Evolutionary conservation across 2,329 filamentous ascomycete genomes (phyloP).

Genomic region (Talaromyces islandicus): DNA sequence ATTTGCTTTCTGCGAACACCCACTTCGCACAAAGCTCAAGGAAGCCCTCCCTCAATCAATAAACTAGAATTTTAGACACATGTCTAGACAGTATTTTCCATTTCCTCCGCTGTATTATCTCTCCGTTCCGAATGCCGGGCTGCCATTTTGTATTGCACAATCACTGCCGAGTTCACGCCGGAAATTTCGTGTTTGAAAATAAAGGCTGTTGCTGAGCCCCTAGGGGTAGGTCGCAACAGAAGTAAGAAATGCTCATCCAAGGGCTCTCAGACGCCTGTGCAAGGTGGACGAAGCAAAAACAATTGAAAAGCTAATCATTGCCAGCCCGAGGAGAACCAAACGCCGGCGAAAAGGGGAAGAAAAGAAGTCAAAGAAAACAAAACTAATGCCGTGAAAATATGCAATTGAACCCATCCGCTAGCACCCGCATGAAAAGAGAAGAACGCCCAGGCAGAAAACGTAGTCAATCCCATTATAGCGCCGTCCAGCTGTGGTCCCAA

Average conservation of each 20-base stretch:
- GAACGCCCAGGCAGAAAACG: conserved; percentile 14
- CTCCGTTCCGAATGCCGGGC: not conserved
- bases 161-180: not conserved
- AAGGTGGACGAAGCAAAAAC: not conserved
- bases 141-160: not conserved
- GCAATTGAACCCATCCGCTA: conserved; percentile 19
- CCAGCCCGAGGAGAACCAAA: conserved; percentile 12
- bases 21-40: conserved; percentile 6
- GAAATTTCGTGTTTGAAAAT: not conserved
- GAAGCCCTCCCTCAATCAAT: conserved; percentile 4
- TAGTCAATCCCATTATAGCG: conserved; percentile 10
- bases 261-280: not conserved
- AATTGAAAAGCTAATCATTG: not conserved
- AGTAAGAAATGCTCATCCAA: not conserved
- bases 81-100: not conserved
- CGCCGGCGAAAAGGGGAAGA: conserved; percentile 6
- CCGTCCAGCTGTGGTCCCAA: conserved; percentile 7
- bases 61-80: conserved; percentile 1
- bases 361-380: conserved; percentile 5
- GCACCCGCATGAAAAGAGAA: conserved; percentile 13
- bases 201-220: not conserved
- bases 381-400: conserved; percentile 36
- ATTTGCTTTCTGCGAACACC: conserved; percentile 1
- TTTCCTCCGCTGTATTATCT: not conserved
- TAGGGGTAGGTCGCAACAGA: not conserved